These are phyloP conservation scores for Luffa acutangula DNA, from an alignment of 306 rosid species.

Conservation along the genomic window DNA sequence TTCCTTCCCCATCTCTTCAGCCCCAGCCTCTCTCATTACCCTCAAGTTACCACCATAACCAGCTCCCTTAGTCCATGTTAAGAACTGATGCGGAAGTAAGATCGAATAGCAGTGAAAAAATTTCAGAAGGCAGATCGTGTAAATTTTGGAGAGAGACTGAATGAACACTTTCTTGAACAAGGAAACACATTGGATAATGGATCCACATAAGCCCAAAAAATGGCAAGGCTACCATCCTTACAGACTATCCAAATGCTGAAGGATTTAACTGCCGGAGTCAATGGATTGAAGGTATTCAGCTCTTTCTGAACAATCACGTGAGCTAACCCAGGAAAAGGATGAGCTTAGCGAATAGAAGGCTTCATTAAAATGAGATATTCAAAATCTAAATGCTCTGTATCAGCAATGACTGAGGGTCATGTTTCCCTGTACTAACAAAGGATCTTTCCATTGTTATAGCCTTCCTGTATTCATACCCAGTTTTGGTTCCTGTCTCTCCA, in stretches of 20 bases:
- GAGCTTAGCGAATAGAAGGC: conserved; percentile 80
- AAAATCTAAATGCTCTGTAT: conserved; percentile 50
- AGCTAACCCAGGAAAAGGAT: conserved; percentile 71
- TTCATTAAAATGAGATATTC: conserved; percentile 52
- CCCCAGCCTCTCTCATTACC: conserved; percentile 14
- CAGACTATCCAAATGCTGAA: conserved; percentile 57
- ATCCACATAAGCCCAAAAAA: conserved; percentile 78
- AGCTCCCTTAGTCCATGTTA: conserved; percentile 30
- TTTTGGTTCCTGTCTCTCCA: conserved; percentile 49
- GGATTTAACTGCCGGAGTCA: conserved; percentile 56
- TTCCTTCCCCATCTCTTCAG: conserved; percentile 21
- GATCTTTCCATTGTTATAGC: conserved; percentile 57
- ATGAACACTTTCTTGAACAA: conserved; percentile 60
- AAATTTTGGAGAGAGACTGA: conserved; percentile 70
- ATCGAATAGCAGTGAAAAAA: conserved; percentile 40
- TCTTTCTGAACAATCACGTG: conserved; percentile 62
- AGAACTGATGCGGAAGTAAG: conserved; percentile 32
- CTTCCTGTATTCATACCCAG: conserved; percentile 62
- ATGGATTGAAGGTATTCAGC: conserved; percentile 44
- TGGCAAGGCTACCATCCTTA: conserved; percentile 74
- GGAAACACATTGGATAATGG: conserved; percentile 64
- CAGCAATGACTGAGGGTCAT: conserved; percentile 61
- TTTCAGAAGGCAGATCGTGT: conserved; percentile 77
- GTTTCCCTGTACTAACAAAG: conserved; percentile 60
- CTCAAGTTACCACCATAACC: conserved; percentile 16